A percentile compares a stretch with the other conserved stretches of the same genome.
These are phyloP conservation scores for Arthromyces matolae DNA, from an alignment of 768 basidiomycete species.

Conservation along the genomic window DNA sequence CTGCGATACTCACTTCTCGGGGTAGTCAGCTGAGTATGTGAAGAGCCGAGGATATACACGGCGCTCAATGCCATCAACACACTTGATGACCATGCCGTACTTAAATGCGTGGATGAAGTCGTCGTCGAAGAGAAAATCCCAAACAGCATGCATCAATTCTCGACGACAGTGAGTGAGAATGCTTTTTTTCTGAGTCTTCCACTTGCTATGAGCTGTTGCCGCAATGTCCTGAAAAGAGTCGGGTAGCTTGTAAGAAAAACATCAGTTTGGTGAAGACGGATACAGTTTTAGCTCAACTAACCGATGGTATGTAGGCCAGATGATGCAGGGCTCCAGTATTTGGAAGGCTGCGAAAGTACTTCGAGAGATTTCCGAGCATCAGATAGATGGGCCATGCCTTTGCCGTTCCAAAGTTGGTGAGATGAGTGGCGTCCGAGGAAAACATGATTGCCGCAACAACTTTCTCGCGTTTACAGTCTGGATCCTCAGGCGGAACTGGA, in stretches of 20 bases:
- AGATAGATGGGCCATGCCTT: constrained; percentile 38
- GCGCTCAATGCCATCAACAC: constrained; percentile 27
- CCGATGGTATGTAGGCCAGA: constrained; percentile 40
- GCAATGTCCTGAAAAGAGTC: constrained; percentile 25
- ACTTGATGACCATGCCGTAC: constrained; percentile 31
- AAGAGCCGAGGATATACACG: constrained; percentile 30
- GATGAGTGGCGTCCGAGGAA: constrained; percentile 22
- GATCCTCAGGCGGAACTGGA: constrained; percentile 19
- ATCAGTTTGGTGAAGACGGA: too few species aligned
- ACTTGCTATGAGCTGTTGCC: constrained; percentile 4
- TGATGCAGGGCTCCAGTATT: constrained; percentile 32
- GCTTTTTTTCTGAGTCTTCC: constrained; percentile 12
- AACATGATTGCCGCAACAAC: constrained; percentile 26
- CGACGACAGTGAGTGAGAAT: constrained; percentile 9
- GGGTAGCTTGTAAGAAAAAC: constrained; percentile 23
- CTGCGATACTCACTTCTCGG: constrained; percentile 32
- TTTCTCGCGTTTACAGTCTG: constrained; percentile 24
- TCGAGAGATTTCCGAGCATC: constrained; percentile 37
- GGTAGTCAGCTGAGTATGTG: constrained; percentile 32
- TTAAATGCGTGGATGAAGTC: constrained; percentile 27
- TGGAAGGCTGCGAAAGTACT: constrained; percentile 31
- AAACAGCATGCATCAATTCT: constrained; percentile 1
- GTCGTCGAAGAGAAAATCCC: constrained; percentile 17
- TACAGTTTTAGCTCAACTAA: constrained; percentile 17
- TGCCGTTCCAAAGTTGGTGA: constrained; percentile 29